phyloP scores from a whole-genome alignment of 106 monocot species.

The Dendrobium huoshanense region DNA sequence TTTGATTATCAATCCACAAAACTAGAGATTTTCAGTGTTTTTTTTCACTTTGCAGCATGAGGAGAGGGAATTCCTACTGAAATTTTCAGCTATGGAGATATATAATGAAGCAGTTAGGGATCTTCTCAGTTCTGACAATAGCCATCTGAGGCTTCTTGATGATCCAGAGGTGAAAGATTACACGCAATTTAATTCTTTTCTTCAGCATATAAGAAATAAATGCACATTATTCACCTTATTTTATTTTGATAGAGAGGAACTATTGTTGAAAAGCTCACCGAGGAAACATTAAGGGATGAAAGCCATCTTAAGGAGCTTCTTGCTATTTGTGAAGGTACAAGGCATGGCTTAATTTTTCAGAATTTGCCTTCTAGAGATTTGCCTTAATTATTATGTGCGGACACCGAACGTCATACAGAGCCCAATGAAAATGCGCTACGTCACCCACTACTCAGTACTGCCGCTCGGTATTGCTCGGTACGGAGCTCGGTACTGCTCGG shows the following conservation, averaged over 20 bases:
- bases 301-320: constrained; percentile 56
- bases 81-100: constrained; percentile 78
- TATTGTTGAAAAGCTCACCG: constrained; percentile 60
- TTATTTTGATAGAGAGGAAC: constrained; percentile 55
- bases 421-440: too few species aligned
- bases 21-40: background rate
- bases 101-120: constrained; percentile 78
- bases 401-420: too few species aligned
- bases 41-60: constrained; percentile 36
- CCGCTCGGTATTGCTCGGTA: too few species aligned
- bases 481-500: too few species aligned
- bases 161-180: constrained; percentile 59
- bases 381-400: too few species aligned
- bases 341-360: background rate
- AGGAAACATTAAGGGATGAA: constrained; percentile 47
- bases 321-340: constrained; percentile 50
- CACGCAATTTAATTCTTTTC: background rate
- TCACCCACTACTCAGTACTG: too few species aligned
- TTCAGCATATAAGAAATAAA: background rate
- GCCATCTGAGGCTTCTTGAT: constrained; percentile 70
- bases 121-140: constrained; percentile 44
- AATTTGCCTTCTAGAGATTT: background rate
- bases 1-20: background rate
- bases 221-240: background rate
- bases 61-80: constrained; percentile 56